Percentiles rank a stretch among this genome's conserved stretches.
Conservation (phyloP, 2,329 filamentous ascomycete species). For the Diaporthe ampelina region DNA sequence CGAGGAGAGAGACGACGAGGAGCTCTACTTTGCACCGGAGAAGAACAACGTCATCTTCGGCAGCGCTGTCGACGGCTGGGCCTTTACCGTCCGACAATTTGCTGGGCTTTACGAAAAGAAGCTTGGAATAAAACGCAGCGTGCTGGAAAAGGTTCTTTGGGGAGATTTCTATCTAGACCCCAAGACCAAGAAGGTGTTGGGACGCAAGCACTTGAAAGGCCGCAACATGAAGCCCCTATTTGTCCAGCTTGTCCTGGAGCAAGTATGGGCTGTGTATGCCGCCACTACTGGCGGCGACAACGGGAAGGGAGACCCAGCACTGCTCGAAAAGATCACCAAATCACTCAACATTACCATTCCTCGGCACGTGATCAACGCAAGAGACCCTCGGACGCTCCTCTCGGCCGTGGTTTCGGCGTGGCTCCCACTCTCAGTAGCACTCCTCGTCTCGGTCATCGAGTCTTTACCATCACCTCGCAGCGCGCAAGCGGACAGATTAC, state of each 20-base stretch:
- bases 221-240: constrained; percentile 95
- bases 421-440: constrained; percentile 91
- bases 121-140: constrained; percentile 88
- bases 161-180: constrained; percentile 97
- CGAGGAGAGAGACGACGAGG: constrained; percentile 94
- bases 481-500: constrained; percentile 85
- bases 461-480: constrained; percentile 86
- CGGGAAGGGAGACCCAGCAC: constrained; percentile 83
- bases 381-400: constrained; percentile 86
- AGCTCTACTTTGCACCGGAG: constrained; percentile 97
- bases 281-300: constrained; percentile 87
- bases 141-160: constrained; percentile 96
- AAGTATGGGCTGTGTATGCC: constrained; percentile 95
- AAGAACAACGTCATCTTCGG: constrained; percentile 99
- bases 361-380: constrained; percentile 85
- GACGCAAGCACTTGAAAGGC: constrained; percentile 92
- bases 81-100: constrained; percentile 96
- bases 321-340: constrained; percentile 96
- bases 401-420: constrained; percentile 90
- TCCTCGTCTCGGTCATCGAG: constrained; percentile 94
- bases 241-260: constrained; percentile 94
- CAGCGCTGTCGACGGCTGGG: constrained; percentile 98
- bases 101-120: constrained; percentile 96
- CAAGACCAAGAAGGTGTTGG: constrained; percentile 94
- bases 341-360: constrained; percentile 87